phyloP scores from a whole-genome alignment of 139 green algal species.

The Zygnema circumcarinatum region DNA sequence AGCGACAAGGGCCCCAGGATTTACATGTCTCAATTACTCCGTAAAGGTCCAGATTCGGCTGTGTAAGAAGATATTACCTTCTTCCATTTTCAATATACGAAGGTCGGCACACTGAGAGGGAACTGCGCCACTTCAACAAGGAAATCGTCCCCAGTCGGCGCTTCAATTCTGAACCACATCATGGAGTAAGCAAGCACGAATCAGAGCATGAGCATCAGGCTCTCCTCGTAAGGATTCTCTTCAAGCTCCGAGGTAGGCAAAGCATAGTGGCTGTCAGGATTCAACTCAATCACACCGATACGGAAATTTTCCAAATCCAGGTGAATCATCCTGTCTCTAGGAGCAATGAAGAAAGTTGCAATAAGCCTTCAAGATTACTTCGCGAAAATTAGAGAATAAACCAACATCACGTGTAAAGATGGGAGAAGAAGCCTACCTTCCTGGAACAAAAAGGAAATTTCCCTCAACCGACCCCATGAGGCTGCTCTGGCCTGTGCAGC shows the following conservation, averaged over 20 bases:
- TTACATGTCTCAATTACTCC: too few species aligned
- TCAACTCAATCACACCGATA: not conserved
- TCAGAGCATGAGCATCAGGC: not conserved
- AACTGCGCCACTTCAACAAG: slow-evolving; percentile 14
- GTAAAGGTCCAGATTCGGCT: too few species aligned
- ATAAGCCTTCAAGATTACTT: not conserved
- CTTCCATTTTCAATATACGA: slow-evolving; percentile 11
- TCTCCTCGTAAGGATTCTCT: not conserved
- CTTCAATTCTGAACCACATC: not conserved
- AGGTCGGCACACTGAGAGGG: slow-evolving; percentile 16
- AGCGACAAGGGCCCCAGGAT: too few species aligned
- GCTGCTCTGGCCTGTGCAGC: slow-evolving; percentile 70
- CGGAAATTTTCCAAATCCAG: too few species aligned
- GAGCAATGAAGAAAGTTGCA: not conserved
- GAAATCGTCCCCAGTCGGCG: slow-evolving; percentile 14
- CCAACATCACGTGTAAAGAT: not conserved
- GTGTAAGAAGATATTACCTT: too few species aligned
- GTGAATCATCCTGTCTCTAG: too few species aligned
- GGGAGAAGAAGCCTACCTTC: slow-evolving; percentile 26
- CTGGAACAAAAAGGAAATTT: slow-evolving; percentile 74
- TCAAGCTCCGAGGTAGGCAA: not conserved
- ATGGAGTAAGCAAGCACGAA: not conserved
- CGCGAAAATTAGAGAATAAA: not conserved
- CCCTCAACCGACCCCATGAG: slow-evolving; percentile 73
- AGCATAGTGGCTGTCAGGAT: not conserved